Conservation (phyloP, 179 eudicot species). For the Vitellaria paradoxa region DNA sequence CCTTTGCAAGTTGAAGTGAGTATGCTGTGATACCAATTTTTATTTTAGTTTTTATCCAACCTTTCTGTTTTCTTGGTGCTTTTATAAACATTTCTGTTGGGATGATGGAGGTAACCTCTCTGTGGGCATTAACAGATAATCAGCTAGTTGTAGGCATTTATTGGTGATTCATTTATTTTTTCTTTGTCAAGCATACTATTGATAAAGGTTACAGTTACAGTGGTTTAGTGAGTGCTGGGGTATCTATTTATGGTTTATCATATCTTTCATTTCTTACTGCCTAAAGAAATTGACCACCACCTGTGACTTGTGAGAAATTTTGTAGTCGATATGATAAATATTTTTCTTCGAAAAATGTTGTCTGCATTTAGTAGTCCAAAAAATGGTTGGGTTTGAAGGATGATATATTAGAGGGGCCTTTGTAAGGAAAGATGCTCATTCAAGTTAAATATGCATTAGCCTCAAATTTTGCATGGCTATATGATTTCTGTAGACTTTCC, state of each 20-base stretch:
- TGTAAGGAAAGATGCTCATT: background rate
- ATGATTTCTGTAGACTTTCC: background rate
- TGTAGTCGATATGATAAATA: background rate
- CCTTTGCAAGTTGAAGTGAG: slow-evolving; percentile 96
- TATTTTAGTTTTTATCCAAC: background rate
- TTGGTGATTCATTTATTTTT: background rate
- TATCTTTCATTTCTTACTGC: background rate
- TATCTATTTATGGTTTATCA: background rate
- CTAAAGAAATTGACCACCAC: background rate
- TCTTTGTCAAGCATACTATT: background rate
- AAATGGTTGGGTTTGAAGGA: background rate
- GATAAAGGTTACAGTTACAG: background rate
- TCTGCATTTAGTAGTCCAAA: background rate
- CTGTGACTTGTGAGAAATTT: background rate
- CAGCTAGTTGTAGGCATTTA: background rate
- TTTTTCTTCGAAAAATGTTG: background rate
- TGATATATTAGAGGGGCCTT: background rate
- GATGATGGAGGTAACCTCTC: background rate
- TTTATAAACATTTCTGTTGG: background rate
- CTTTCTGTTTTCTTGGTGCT: background rate
- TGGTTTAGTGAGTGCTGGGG: background rate
- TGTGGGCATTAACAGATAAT: background rate
- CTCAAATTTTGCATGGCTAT: background rate
- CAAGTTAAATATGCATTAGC: background rate
- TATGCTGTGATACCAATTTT: slow-evolving; percentile 23